Evolutionary conservation across 305 asterid species (phyloP), one percentile per base, ranked within the genome.

Genomic region (Fraxinus latifolia): DNA sequence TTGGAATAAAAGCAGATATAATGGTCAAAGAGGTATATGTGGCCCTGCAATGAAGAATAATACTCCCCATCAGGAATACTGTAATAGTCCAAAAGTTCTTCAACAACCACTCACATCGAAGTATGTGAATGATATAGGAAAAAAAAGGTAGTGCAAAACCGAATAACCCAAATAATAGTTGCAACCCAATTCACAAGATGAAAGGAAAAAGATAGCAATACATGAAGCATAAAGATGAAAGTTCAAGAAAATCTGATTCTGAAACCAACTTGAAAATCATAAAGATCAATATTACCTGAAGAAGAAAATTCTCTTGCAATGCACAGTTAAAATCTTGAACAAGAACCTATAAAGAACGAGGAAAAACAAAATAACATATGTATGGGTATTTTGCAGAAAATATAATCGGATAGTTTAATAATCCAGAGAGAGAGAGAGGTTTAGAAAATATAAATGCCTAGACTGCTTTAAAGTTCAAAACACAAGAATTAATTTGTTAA

Each of bases 291-390:
- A 11, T 82, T 89, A 96, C 99, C 98, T 93, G 98, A 85, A 93
- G 95, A 85, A 96, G 95, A 88, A 94, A 93, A 88, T 87, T 96
- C 77, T 96, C 99, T 90, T 91, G 99, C 91, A 94, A 86, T 74
- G 98, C 99, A 87, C 99, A 96, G 81, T 93, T 96, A 88, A 94
- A 96, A 86, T 96, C 98, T 88, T 93, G 97, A 86, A 96, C 86
- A 85, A 94, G 97, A 71, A 88, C 96, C 99, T 96, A 84, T 21
- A 83, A 31, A 47, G 70, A 78, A 81, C 76, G 70, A 75, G 74
- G 75, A 58, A 74, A 78, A 70, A 33, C 76, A 80, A 81, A 82
- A 53, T 68, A 77, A 87, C 78, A 72, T 77, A 17, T 31, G 83
- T 78, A 32, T 55, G 17, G 70, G 39, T 42, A 36, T 44, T 76